A percentile compares a stretch with the other conserved stretches of the same genome.
Evolutionary conservation across 2,329 filamentous ascomycete genomes (phyloP).

Genomic region (Trichophyton verrucosum): DNA sequence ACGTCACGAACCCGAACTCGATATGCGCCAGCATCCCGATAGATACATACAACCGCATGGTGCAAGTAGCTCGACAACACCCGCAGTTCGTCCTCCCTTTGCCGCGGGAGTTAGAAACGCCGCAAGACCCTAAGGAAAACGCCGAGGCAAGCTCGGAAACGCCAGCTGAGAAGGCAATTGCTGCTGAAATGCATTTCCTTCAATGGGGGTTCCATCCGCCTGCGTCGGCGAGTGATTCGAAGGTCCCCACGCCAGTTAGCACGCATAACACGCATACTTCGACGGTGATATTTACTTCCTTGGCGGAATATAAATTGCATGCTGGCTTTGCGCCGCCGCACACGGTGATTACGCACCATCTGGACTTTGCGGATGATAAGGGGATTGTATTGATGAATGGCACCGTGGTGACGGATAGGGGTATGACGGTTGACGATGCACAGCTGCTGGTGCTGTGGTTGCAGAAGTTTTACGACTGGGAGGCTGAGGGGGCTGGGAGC

Average conservation of each 20-base stretch:
- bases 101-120: conserved; percentile 33
- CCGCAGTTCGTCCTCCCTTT: conserved; percentile 89
- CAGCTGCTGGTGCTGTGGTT: conserved; percentile 83
- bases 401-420: conserved; percentile 59
- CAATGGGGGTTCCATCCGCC: conserved; percentile 85
- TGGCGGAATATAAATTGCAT: conserved; percentile 83
- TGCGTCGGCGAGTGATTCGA: conserved; percentile 29
- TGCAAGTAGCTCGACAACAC: conserved; percentile 55
- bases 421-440: conserved; percentile 68
- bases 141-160: conserved; percentile 41
- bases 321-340: conserved; percentile 86
- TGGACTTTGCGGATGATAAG: conserved; percentile 61
- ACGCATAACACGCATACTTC: conserved; percentile 46
- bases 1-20: conserved; percentile 58
- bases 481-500: conserved; percentile 39
- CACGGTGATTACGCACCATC: conserved; percentile 84
- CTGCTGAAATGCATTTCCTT: conserved; percentile 84
- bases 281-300: conserved; percentile 81
- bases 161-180: conserved; percentile 20
- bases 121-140: conserved; percentile 17
- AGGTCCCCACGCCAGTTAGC: conserved; percentile 16
- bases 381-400: conserved; percentile 81
- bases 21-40: conserved; percentile 75
- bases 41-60: conserved; percentile 60
- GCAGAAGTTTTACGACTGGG: conserved; percentile 74